A percentile compares a stretch with the other conserved stretches of the same genome.
These are phyloP conservation scores for Microbotryomycetes sp. DNA, from an alignment of 1,284 basidiomycete genomes.

Conservation along the genomic window DNA sequence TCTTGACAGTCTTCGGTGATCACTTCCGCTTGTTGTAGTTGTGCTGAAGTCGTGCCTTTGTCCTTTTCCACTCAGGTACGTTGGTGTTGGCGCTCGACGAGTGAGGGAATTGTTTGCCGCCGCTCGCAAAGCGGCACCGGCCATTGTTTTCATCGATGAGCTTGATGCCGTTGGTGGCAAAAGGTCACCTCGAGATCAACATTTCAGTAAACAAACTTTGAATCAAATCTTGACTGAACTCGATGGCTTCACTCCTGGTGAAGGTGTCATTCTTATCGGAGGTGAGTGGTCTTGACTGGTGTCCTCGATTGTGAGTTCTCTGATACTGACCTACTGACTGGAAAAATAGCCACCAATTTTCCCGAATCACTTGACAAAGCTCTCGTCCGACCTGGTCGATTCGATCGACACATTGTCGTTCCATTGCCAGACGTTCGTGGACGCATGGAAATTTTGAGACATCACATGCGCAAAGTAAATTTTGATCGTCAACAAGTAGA, in stretches of 20 bases:
- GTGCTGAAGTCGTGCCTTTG: constrained; percentile 13
- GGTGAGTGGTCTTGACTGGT: constrained; percentile 6
- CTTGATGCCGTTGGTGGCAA: constrained; percentile 90
- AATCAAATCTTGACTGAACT: constrained; percentile 92
- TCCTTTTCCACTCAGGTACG: constrained; percentile 46
- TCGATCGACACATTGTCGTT: constrained; percentile 84
- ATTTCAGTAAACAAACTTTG: constrained; percentile 83
- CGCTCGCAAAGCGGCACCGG: constrained; percentile 89
- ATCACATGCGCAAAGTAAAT: constrained; percentile 76
- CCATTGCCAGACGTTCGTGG: constrained; percentile 76
- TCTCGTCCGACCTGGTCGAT: constrained; percentile 84
- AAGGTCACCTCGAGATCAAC: constrained; percentile 76
- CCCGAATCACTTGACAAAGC: constrained; percentile 78
- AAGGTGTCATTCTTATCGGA: constrained; percentile 87
- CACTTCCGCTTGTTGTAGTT: not conserved
- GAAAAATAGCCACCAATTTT: constrained; percentile 72
- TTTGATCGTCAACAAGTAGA: constrained; percentile 63
- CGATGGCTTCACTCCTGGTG: constrained; percentile 84
- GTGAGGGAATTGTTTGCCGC: constrained; percentile 93
- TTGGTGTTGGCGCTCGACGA: constrained; percentile 90
- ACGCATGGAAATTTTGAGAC: constrained; percentile 77
- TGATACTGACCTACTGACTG: no score
- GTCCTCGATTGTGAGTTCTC: not conserved
- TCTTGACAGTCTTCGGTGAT: constrained; percentile 21
- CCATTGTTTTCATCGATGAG: constrained; percentile 93